Percentiles rank a stretch among this genome's conserved stretches.
These are phyloP conservation scores for Phytophthora pisi DNA, from an alignment of 352 stramenopile species.

Conservation along the genomic window DNA sequence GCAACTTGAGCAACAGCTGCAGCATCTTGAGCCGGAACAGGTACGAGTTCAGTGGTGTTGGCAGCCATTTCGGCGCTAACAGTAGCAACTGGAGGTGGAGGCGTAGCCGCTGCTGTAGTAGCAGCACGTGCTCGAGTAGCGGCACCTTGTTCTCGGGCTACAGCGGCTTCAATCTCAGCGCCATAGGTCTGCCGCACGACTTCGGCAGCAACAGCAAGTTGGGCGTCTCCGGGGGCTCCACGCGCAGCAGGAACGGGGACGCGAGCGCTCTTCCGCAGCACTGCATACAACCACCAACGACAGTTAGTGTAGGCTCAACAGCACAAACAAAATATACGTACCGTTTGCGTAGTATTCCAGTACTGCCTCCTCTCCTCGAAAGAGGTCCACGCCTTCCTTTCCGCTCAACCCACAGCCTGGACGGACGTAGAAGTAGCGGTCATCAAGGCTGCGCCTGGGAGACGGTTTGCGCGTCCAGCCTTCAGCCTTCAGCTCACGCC, in stretches of 20 bases:
- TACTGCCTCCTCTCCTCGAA: background rate
- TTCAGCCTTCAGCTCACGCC: conserved; percentile 7
- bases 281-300: background rate
- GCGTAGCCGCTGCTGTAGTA: background rate
- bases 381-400: background rate
- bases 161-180: conserved; percentile 9
- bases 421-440: conserved; percentile 10
- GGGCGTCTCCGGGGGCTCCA: background rate
- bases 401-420: background rate
- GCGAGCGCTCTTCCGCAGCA: background rate
- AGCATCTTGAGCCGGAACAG: background rate
- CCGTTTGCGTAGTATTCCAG: conserved; percentile 18
- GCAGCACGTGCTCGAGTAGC: background rate
- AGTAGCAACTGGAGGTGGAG: background rate
- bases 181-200: background rate
- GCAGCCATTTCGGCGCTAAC: background rate
- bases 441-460: conserved; percentile 10
- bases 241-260: conserved; percentile 1
- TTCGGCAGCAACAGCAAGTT: background rate
- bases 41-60: background rate
- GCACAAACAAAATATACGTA: background rate
- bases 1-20: background rate
- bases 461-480: conserved; percentile 9
- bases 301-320: background rate
- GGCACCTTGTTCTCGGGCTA: background rate